These are phyloP conservation scores for Trichoderma aggressivum DNA, from an alignment of 2,329 filamentous ascomycete species.

Conservation along the genomic window DNA sequence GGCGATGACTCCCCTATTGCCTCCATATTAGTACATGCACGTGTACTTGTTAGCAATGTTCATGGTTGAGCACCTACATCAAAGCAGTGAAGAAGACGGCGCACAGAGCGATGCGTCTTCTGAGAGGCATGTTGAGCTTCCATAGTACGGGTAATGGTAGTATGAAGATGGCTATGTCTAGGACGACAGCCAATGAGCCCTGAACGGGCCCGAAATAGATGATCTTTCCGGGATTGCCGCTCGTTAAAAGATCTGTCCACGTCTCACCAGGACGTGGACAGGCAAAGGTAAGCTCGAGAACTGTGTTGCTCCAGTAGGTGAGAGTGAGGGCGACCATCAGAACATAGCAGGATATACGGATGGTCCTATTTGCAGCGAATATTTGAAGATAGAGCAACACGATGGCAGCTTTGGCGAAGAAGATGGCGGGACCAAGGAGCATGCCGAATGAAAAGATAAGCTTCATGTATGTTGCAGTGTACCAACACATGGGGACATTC, in stretches of 20 bases:
- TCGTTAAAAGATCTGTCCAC: neutral
- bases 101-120: constrained; percentile 15
- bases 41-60: neutral
- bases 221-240: neutral
- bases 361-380: constrained; percentile 17
- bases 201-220: neutral
- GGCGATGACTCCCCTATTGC: neutral
- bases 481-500: constrained; percentile 21
- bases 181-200: constrained; percentile 3
- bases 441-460: constrained; percentile 18
- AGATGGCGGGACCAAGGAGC: constrained; percentile 16
- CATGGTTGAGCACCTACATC: neutral
- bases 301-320: neutral
- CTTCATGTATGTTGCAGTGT: constrained; percentile 8
- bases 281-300: neutral
- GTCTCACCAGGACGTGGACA: neutral
- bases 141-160: constrained; percentile 19
- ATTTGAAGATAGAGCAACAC: constrained; percentile 22
- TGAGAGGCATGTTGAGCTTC: constrained; percentile 13
- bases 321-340: constrained; percentile 19
- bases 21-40: neutral
- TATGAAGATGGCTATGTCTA: constrained; percentile 23
- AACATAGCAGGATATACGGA: constrained; percentile 16
- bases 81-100: constrained; percentile 21
- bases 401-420: constrained; percentile 24